Evolutionary conservation across 2,329 filamentous ascomycete species (phyloP), one percentile per base, ranked within the genome.

Genomic region (Seiridium unicorne): DNA sequence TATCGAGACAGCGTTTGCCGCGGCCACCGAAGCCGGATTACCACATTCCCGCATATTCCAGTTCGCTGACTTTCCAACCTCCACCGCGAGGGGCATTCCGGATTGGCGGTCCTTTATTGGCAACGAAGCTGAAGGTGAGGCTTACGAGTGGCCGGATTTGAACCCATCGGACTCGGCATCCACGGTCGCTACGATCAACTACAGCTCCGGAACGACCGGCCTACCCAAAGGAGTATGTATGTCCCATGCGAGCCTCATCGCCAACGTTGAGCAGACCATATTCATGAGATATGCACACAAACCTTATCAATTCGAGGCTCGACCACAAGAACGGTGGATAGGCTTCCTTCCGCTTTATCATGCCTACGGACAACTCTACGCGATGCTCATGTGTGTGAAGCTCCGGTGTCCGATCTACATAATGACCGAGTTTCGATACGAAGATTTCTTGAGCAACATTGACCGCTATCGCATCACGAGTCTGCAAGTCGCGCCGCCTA

Each of bases 321-420:
- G 74, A 42, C 77, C 77, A 31, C 68, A 71, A 7, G 82, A 83
- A 65, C 73, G 80, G 44, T 83, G 81, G 78, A 66, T 83, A 35
- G 80, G 85, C 53, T 89, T 90, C 69, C 74, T 91, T 10, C 89
- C 89, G 0, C 83, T 89, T 69, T 89, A 87, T 66, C 85, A 88
- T 66, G 84, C 84, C 5, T 85, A 83, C 62, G 81, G 81, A 2
- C 84, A 87, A 68, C 75, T 83, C 3, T 78, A 79, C 59, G 81
- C 81, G 59, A 81, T 80, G 60, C 70, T 84, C 35, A 76, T 79
- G 64, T 77, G 78, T 0, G 69, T 76, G 10, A 78, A 74, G 62
- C 71, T 78, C 35, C 69, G 73, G 2, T 70, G 81, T 0, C 79
- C 81, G 0, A 75, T 84, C 9, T 86, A 85, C 65, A 72, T 86